Percentiles rank a stretch among this genome's conserved stretches.
These are phyloP conservation scores for Torulaspora pretoriensis DNA, from an alignment of 1,139 yeast species.

Conservation along the genomic window DNA sequence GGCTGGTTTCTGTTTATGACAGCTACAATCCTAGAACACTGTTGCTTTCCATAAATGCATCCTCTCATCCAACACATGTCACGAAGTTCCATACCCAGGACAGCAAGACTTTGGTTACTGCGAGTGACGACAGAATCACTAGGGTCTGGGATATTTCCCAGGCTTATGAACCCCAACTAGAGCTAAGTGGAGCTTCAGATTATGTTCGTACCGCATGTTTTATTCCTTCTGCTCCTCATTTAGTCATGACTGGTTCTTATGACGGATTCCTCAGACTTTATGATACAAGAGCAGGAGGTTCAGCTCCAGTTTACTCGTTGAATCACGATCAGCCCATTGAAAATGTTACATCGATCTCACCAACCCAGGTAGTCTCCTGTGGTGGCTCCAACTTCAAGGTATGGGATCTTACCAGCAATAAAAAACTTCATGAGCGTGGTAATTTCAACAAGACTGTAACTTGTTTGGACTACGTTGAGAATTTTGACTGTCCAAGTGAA, in stretches of 20 bases:
- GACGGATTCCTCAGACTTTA: slow-evolving; percentile 85
- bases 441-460: slow-evolving; percentile 95
- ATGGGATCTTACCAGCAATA: slow-evolving; percentile 86
- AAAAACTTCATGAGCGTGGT: slow-evolving; percentile 34
- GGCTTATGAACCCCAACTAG: slow-evolving; percentile 57
- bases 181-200: slow-evolving; percentile 77
- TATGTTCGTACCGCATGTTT: slow-evolving; percentile 81
- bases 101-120: slow-evolving; percentile 69
- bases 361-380: slow-evolving; percentile 75
- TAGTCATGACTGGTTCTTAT: slow-evolving; percentile 89
- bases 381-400: slow-evolving; percentile 87
- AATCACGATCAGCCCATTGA: slow-evolving; percentile 80
- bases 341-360: slow-evolving; percentile 72
- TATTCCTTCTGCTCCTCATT: slow-evolving; percentile 55
- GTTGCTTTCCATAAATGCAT: slow-evolving; percentile 74
- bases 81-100: slow-evolving; percentile 74
- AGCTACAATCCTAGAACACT: slow-evolving; percentile 74
- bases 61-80: slow-evolving; percentile 84
- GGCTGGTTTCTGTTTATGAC: slow-evolving; percentile 75
- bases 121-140: slow-evolving; percentile 85
- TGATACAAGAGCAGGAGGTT: slow-evolving; percentile 63
- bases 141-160: slow-evolving; percentile 87
- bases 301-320: slow-evolving; percentile 44
- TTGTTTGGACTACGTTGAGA: slow-evolving; percentile 53
- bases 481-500: slow-evolving; percentile 48